Evolutionary conservation across 345 rosid genomes (phyloP), one percentile per base, ranked within the genome.

Genomic region (Salix koriyanagi): DNA sequence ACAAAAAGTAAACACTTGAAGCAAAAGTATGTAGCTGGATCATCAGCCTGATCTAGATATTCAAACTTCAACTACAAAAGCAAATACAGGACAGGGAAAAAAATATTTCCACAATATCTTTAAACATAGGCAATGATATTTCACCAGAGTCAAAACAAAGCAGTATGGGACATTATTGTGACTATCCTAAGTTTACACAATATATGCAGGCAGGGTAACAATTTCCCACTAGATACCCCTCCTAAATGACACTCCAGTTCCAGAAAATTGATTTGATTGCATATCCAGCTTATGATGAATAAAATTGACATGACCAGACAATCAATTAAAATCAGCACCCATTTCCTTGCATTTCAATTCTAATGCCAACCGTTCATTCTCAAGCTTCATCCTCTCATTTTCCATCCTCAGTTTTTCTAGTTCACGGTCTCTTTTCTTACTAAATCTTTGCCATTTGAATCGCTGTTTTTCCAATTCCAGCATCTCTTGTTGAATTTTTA

Each of bases 341-440:
- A 86, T 64, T 75, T 82, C 88, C 80, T 90, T 91, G 71, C 71
- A 85, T 83, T 84, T 90, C 84, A 95, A 78, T 72, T 91, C 93
- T 78, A 95, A 80, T 70, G 89, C 89, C 88, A 89, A 77, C 21
- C 88, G 85, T 73, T 93, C 96, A 69, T 95, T 95, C 88, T 90
- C 96, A 65, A 93, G 92, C 87, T 86, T 95, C 96, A 91, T 89
- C 84, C 88, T 89, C 85, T 93, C 97, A 58, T 95, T 95, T 83
- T 91, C 96, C 89, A 89, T 82, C 71, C 86, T 91, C 86, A 89
- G 58, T 76, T 88, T 89, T 72, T 91, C 96, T 23, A 93, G 82
- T 80, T 93, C 97, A 15, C 82, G 82, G 72, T 95, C 97, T 71
- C 92, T 90, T 83, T 87, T 91, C 88, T 80, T 84, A 78, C 97